Evolutionary conservation across 1,139 yeast species (phyloP).

Genomic region (Pneumocystis sp.): DNA sequence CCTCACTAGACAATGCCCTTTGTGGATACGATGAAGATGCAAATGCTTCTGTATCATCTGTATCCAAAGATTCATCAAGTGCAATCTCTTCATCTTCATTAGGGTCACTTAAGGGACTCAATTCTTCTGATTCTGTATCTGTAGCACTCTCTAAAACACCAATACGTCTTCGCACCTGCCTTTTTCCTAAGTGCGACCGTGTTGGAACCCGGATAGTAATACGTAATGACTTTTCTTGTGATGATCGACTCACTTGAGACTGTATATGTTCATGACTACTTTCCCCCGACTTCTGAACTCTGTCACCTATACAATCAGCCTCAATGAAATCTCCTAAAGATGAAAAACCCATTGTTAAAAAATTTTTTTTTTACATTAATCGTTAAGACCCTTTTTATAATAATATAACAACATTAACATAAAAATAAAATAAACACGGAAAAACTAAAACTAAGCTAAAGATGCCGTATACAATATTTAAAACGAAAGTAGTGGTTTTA

Average conservation of each 20-base stretch:
- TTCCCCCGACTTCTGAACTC: background rate
- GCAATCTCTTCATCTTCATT: background rate
- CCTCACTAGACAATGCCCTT: constrained; percentile 21
- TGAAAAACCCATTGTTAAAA: background rate
- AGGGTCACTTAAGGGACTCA: background rate
- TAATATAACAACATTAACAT: no score
- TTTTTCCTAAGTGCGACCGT: background rate
- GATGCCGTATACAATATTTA: no score
- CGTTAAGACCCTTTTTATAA: no score
- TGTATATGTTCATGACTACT: background rate
- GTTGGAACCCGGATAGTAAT: background rate
- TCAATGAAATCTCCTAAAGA: background rate
- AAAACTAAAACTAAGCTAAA: no score
- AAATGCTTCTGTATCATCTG: background rate
- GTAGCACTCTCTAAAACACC: constrained; percentile 16
- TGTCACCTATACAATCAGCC: background rate
- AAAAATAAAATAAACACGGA: no score
- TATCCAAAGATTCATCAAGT: background rate
- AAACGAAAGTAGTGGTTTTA: no score
- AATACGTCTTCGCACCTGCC: constrained; percentile 4
- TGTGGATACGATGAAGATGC: no score
- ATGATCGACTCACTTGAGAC: background rate
- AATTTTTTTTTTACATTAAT: background rate
- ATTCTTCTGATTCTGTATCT: constrained; percentile 6
- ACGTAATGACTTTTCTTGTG: background rate